Evolutionary conservation across 2,329 filamentous ascomycete species (phyloP), one percentile per base, ranked within the genome.

Genomic region (Macrophomina tecta): DNA sequence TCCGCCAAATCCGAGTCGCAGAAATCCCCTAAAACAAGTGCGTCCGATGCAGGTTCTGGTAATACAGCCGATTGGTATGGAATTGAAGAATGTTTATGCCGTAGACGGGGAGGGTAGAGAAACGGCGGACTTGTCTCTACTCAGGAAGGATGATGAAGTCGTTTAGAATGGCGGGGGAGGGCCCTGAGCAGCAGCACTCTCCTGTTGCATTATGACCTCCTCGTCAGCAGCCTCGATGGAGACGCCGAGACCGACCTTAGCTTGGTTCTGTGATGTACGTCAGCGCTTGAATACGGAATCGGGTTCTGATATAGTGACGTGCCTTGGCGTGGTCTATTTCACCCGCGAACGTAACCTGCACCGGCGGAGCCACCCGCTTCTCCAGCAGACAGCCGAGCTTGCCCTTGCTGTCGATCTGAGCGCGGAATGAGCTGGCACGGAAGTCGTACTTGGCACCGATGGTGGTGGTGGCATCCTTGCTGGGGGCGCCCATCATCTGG

Each of bases 401-500:
- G 79, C 95, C 95, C 78, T 92, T 90, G 75, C 93, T 96, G 82
- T 99, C 95, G 73, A 98, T 87, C 83, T 99, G 95, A 52, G 94
- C 95, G 71, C 94, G 90, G 89, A 97, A 97, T 49, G 92, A 95
- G 61, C 93, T 95, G 83, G 93, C 92, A 77, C 92, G 89, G 88
- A 99, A 99, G 80, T 97, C 94, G 82, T 99, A 99, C 83, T 99
- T 99, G 78, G 93, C 92, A 75, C 94, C 95, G 74, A 98, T 87
- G 65, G 94, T 93, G 64, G 96, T 94, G 69, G 92, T 87, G 66
- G 95, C 95, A 80, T 99, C 94, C 81, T 93, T 94, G 79, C 90
- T 87, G 64, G 90, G 79, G 55, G 89, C 89, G 68, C 86, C 88
- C 74, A 92, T 92, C 89, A 95, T 93, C 81, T 92, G 82, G 68